These are phyloP conservation scores for Pisolithus thermaeus DNA, from an alignment of 1,284 basidiomycete genomes.

Conservation along the genomic window DNA sequence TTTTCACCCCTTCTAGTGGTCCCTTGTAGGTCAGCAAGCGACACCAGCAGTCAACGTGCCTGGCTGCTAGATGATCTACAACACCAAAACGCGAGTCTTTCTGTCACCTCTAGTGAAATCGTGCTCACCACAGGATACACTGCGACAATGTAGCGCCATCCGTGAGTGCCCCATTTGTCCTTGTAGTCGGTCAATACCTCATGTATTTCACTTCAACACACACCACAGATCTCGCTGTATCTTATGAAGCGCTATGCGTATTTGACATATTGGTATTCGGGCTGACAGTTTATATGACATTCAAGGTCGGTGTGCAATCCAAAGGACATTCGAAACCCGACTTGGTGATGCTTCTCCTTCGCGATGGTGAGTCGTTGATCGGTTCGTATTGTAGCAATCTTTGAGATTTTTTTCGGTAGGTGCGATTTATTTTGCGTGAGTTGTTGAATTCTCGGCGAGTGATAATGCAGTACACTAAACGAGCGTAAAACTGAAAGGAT, in stretches of 20 bases:
- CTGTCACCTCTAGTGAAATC: not conserved
- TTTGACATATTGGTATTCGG: slow-evolving; percentile 26
- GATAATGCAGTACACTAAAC: not conserved
- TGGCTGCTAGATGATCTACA: not conserved
- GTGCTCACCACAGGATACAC: not conserved
- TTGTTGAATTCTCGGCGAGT: not conserved
- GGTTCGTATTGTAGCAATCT: not conserved
- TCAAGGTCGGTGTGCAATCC: slow-evolving; percentile 9
- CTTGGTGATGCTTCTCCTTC: not conserved
- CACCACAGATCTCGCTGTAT: slow-evolving; percentile 21
- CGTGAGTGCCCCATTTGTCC: slow-evolving; percentile 2
- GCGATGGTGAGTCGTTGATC: slow-evolving; percentile 3
- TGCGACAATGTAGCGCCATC: not conserved
- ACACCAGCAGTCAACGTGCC: not conserved
- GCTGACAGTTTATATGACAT: slow-evolving; percentile 26
- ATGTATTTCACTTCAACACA: not conserved
- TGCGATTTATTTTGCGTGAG: slow-evolving; percentile 9
- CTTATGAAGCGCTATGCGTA: slow-evolving; percentile 27
- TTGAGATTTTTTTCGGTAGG: not conserved
- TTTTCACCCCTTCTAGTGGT: slow-evolving; percentile 7
- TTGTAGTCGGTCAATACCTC: not conserved
- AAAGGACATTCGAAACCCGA: not conserved
- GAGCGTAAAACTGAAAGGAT: slow-evolving; percentile 15
- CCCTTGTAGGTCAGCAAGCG: slow-evolving; percentile 7
- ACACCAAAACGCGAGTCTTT: not conserved